Percentiles rank a stretch among this genome's conserved stretches.
Conservation (phyloP, 768 basidiomycete species). For the Lactifluus hygrophoroides region DNA sequence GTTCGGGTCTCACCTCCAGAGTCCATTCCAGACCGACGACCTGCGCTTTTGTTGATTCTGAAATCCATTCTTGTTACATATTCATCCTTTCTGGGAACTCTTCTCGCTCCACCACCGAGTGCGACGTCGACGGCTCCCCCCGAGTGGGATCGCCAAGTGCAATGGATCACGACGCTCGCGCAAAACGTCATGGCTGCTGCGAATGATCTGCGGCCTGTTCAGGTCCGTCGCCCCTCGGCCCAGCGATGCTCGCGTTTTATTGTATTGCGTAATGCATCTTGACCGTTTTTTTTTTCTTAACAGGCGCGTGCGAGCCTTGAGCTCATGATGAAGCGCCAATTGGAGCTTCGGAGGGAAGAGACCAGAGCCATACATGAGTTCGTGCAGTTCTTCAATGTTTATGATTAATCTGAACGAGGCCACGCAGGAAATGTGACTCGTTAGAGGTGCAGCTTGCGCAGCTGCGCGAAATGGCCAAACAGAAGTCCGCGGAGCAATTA, state of each 20-base stretch:
- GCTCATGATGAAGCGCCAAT: conserved; percentile 70
- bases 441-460: conserved; percentile 56
- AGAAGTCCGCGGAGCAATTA: conserved; percentile 6
- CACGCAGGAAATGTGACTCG: conserved; percentile 59
- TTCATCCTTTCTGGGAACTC: conserved; percentile 59
- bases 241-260: neutral
- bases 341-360: conserved; percentile 67
- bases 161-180: conserved; percentile 73
- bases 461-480: conserved; percentile 30
- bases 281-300: too few species aligned
- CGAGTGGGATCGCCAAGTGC: conserved; percentile 67
- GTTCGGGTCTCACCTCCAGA: neutral
- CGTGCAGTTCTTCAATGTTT: conserved; percentile 24
- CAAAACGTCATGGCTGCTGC: conserved; percentile 88
- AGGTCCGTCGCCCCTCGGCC: conserved; percentile 37
- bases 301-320: conserved; percentile 79
- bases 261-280: neutral
- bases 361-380: conserved; percentile 62
- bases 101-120: conserved; percentile 57
- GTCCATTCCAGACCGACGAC: conserved; percentile 53
- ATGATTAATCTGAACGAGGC: neutral
- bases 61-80: conserved; percentile 75
- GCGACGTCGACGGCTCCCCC: conserved; percentile 38
- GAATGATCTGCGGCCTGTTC: conserved; percentile 83
- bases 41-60: conserved; percentile 61